A percentile compares a stretch with the other conserved stretches of the same genome.
These are phyloP conservation scores for Camelina neglecta DNA, from an alignment of 345 rosid genomes.

Conservation along the genomic window DNA sequence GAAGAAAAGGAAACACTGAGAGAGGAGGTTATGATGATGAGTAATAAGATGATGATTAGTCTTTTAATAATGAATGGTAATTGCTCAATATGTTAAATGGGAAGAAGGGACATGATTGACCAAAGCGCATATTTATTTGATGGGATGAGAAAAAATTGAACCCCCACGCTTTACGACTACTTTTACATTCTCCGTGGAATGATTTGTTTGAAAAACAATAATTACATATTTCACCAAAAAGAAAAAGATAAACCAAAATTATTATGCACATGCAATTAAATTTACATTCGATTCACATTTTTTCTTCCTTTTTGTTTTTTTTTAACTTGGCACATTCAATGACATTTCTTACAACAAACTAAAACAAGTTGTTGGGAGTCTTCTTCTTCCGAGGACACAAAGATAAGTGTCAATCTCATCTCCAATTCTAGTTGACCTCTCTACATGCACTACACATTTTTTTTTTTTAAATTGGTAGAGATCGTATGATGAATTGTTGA, in stretches of 20 bases:
- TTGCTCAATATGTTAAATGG: conserved; percentile 32
- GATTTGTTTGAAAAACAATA: conserved; percentile 29
- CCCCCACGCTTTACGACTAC: conserved; percentile 48
- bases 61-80: conserved; percentile 21
- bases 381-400: no score
- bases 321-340: no score
- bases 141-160: conserved; percentile 40
- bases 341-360: no score
- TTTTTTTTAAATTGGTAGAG: no score
- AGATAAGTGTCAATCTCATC: no score
- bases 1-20: conserved; percentile 11
- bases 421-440: no score
- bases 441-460: no score
- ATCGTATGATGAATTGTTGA: no score
- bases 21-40: conserved; percentile 36
- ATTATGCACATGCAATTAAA: conserved; percentile 36
- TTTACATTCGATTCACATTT: conserved; percentile 33
- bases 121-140: conserved; percentile 39
- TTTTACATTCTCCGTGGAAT: conserved; percentile 39
- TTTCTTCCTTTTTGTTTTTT: neutral
- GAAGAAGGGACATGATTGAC: conserved; percentile 42
- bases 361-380: no score
- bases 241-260: conserved; percentile 38
- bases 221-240: conserved; percentile 31
- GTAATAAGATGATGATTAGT: conserved; percentile 20